Evolutionary conservation across 2,329 filamentous ascomycete genomes (phyloP), one percentile per base, ranked within the genome.

Genomic region (Fusarium luffae): DNA sequence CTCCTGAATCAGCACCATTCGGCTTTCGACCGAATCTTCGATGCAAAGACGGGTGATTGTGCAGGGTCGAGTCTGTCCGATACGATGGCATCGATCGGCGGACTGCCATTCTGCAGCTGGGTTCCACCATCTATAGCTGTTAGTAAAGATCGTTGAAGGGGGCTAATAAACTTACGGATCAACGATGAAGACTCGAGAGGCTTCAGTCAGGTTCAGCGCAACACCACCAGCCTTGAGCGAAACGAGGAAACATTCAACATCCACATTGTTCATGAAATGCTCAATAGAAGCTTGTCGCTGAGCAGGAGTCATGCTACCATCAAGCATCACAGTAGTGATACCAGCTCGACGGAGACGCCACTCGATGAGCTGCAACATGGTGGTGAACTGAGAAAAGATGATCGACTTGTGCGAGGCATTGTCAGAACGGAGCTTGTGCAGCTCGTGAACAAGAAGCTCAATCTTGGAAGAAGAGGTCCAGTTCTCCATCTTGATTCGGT

Each of bases 51-150:
- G 90, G 2, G 94, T 98, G 74, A 99, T 97, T 37, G 93, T 93
- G 78, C 96, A 98, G 28, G 95, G 95, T 10, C 96, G 92, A 48
- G 90, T 93, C 83, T 99, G 96, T 32, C 96, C 96, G 73, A 98
- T 99, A 59, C 96, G 94, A 81, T 98, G 96, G 77, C 92, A 94
- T 70, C 93, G 88, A 79, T 99, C 96, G 4, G 96, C 96, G 66
- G 92, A 96, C 81, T 99, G 96, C 96, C 96, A 99, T 82, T 99
- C 96, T 0, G 95, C 95, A n/a, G 94, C 94, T n/a, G 96, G 96
- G 74, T 98, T 98, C 96, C 96, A 99, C 96, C 96, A 98, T 73
- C 92, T 94, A 71, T 66, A 32, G 63, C 27, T 7, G 54, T 82
- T 64, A 79, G 66, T 23, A n/a, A 46, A 69, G 69, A 43, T 65